Base-by-base conservation (phyloP, 768 basidiomycete species). In the Mycena rebaudengoi region DNA sequence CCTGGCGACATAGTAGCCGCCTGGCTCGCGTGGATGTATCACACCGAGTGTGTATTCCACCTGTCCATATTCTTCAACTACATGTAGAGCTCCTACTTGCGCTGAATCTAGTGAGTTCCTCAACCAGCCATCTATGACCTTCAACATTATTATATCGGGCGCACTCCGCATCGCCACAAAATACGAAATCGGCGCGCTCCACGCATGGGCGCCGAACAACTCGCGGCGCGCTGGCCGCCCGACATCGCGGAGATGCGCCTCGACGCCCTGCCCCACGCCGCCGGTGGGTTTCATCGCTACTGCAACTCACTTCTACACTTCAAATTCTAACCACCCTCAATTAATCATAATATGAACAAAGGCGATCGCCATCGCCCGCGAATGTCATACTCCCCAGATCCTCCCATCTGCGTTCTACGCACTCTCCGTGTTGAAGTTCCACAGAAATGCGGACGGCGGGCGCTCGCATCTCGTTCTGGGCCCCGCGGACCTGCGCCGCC, bases 391-490 rank as follows among this genome's bases (percentile, higher is more conserved):
- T 29, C 75, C 75, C 2, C 73, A 78, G 20, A 77, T 80, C 48
- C 73, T 80, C 21, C 79, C 79, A 7, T 73, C 79, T 18, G 76
- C 76, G 14, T 80, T 81, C 60, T 81, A 79, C 64, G 78, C 76
- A 5, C 74, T 81, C 23, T 75, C 76, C 7, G 63, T 78, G 16
- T 70, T 77, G 43, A 70, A 71, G 18, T 77, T 74, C 68, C 61
- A 59, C 33, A 55, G 43, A 29, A 61, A 62, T 26, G 63, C 72
- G 7, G 78, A 76, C 20, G 74, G 73, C 14, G 75, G 76, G 0
- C 71, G 60, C 23, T 72, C 73, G 11, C 73, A 79, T 51, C 41
- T 70, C 54, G 68, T 70, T 14, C 72, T 79, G 2, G 68, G 71
- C 21, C 69, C 70, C 12, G 60, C 61, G 10, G 74, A 77, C 54